Evolutionary conservation across 306 rosid species (phyloP).

Genomic region (Glycine tomentella): DNA sequence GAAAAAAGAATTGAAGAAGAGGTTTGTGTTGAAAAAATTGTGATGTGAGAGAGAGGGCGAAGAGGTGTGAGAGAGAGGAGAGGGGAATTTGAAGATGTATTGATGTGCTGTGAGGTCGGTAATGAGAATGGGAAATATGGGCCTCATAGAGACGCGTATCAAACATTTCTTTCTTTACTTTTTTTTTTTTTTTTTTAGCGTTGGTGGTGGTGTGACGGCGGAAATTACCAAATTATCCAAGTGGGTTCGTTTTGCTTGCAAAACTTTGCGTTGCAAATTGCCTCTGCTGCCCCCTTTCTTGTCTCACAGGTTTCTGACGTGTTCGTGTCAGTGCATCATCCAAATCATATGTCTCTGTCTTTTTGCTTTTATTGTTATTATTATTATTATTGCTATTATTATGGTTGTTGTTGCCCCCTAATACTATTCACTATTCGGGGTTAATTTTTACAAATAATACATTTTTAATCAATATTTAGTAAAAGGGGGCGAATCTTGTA

Average conservation of each 20-base stretch:
- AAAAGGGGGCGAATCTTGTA: too few relatives aligned
- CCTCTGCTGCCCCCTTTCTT: constrained; percentile 16
- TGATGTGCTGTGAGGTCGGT: constrained; percentile 61
- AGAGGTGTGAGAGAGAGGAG: constrained; percentile 45
- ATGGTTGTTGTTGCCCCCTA: background rate
- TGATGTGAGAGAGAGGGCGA: constrained; percentile 1
- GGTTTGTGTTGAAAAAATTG: background rate
- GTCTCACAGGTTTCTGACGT: constrained; percentile 48
- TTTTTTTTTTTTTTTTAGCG: background rate
- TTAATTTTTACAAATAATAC: too few relatives aligned
- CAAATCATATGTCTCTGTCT: constrained; percentile 25
- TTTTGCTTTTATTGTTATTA: constrained; percentile 14
- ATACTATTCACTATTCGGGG: background rate
- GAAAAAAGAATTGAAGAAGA: too few relatives aligned
- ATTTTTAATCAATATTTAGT: too few relatives aligned
- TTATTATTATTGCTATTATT: background rate
- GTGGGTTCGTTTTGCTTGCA: background rate
- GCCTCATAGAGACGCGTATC: constrained; percentile 85
- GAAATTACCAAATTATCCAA: constrained; percentile 56
- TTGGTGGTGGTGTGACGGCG: background rate
- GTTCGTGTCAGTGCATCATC: constrained; percentile 40
- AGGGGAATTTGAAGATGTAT: constrained; percentile 62
- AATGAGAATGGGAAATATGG: constrained; percentile 62
- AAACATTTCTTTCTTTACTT: constrained; percentile 36
- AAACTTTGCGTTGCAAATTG: background rate